phyloP scores from a whole-genome alignment of 495 filamentous ascomycete species.

The Aspergillus conjunctus region DNA sequence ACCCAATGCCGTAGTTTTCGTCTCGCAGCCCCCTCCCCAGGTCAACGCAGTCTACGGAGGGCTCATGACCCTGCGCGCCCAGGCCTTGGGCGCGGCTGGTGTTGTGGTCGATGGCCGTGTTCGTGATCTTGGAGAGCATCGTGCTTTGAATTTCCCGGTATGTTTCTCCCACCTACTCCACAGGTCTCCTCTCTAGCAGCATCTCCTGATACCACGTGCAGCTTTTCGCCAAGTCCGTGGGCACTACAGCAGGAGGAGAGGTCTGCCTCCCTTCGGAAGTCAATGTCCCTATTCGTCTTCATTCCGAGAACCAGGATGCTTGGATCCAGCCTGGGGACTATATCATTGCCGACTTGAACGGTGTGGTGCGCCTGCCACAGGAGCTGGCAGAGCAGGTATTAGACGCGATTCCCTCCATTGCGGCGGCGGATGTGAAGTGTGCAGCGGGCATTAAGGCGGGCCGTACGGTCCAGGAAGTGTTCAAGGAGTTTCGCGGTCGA shows the following conservation, averaged over 20 bases:
- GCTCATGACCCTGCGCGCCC: conserved; percentile 55
- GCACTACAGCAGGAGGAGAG: conserved; percentile 30
- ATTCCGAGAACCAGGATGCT: conserved; percentile 43
- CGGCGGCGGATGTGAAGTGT: conserved; percentile 57
- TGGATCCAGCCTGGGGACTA: conserved; percentile 56
- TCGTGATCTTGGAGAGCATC: conserved; percentile 23
- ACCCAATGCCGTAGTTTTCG: conserved; percentile 50
- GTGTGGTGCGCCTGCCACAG: conserved; percentile 49
- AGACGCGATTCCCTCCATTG: conserved; percentile 50
- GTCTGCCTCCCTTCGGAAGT: not conserved
- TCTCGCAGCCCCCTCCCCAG: conserved; percentile 49
- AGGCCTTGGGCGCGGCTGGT: conserved; percentile 31
- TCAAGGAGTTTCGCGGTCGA: conserved; percentile 41
- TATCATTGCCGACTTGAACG: conserved; percentile 56
- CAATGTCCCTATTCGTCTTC: conserved; percentile 32
- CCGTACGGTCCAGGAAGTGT: conserved; percentile 54
- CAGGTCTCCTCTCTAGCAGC: too few relatives aligned
- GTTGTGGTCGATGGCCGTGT: conserved; percentile 58
- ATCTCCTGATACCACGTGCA: too few relatives aligned
- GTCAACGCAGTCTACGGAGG: conserved; percentile 60
- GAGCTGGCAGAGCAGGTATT: conserved; percentile 50
- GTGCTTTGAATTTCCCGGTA: conserved; percentile 35
- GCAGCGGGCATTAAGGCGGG: conserved; percentile 52
- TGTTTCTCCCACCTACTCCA: not conserved
- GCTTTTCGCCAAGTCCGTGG: conserved; percentile 52